Evolutionary conservation across 352 stramenopile species (phyloP).

Genomic region (Phytophthora citrophthora): DNA sequence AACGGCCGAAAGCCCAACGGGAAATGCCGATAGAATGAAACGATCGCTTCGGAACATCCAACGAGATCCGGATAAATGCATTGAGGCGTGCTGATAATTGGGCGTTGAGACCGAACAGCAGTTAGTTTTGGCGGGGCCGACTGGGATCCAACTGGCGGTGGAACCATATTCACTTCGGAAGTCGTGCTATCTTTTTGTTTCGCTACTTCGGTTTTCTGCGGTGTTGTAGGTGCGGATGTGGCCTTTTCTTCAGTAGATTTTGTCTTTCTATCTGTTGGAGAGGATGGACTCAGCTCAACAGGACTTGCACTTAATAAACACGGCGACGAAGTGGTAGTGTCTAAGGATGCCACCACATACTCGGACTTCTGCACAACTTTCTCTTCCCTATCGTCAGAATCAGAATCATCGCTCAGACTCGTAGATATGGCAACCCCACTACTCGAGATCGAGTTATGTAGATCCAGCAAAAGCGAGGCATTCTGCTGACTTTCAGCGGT

Average conservation of each 20-base stretch:
- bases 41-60: conserved; percentile 54
- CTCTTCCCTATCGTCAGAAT: conserved; percentile 14
- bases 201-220: neutral
- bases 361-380: conserved; percentile 13
- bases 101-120: conserved; percentile 3
- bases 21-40: conserved; percentile 56
- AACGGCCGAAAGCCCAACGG: conserved; percentile 60
- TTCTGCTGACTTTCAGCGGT: conserved; percentile 26
- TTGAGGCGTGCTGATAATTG: conserved; percentile 12
- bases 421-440: conserved; percentile 1
- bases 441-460: conserved; percentile 16
- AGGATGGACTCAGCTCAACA: conserved; percentile 15
- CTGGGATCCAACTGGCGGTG: conserved; percentile 11
- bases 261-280: conserved; percentile 2
- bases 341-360: conserved; percentile 17
- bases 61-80: conserved; percentile 59
- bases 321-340: conserved; percentile 24
- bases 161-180: neutral
- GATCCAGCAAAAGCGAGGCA: conserved; percentile 20
- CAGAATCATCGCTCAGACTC: conserved; percentile 9
- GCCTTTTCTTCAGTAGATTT: conserved; percentile 5
- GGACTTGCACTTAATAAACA: conserved; percentile 14
- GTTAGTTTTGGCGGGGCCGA: conserved; percentile 19
- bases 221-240: conserved; percentile 5
- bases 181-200: neutral